A percentile compares a stretch with the other conserved stretches of the same genome.
phyloP scores from a whole-genome alignment of 345 rosid species.

The Punica granatum region DNA sequence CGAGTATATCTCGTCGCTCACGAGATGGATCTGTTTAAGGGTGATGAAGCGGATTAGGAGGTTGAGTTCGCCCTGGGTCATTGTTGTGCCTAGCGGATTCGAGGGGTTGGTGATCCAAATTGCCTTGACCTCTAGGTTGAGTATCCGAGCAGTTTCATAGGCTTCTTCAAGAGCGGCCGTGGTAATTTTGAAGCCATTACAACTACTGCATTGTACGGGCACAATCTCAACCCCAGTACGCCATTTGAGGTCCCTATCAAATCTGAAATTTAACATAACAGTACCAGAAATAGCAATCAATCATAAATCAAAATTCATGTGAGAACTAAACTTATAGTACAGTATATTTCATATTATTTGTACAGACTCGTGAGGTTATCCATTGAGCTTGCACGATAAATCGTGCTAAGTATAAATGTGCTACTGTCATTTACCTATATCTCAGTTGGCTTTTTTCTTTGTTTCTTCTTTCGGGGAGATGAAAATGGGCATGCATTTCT shows the following conservation, averaged over 20 bases:
- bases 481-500: too few relatives aligned
- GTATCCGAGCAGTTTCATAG: slow-evolving; percentile 21
- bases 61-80: slow-evolving; percentile 26
- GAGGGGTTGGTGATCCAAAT: slow-evolving; percentile 35
- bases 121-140: slow-evolving; percentile 22
- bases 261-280: slow-evolving; percentile 12
- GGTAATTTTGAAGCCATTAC: slow-evolving; percentile 13
- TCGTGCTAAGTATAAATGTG: too few relatives aligned
- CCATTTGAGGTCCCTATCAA: slow-evolving; percentile 21
- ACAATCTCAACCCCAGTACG: slow-evolving; percentile 19
- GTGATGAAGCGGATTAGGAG: slow-evolving; percentile 28
- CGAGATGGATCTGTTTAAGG: slow-evolving; percentile 38
- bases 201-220: slow-evolving; percentile 16
- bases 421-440: too few relatives aligned
- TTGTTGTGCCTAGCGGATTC: slow-evolving; percentile 32
- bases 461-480: too few relatives aligned
- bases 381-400: too few relatives aligned
- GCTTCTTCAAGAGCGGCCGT: slow-evolving; percentile 20
- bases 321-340: too few relatives aligned
- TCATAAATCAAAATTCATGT: too few relatives aligned
- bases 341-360: too few relatives aligned
- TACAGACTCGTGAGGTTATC: too few relatives aligned
- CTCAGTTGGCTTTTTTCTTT: too few relatives aligned
- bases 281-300: too few relatives aligned
- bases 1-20: slow-evolving; percentile 50